Conservation (phyloP, 148 eudicot genomes). For the Chenopodium quinoa region DNA sequence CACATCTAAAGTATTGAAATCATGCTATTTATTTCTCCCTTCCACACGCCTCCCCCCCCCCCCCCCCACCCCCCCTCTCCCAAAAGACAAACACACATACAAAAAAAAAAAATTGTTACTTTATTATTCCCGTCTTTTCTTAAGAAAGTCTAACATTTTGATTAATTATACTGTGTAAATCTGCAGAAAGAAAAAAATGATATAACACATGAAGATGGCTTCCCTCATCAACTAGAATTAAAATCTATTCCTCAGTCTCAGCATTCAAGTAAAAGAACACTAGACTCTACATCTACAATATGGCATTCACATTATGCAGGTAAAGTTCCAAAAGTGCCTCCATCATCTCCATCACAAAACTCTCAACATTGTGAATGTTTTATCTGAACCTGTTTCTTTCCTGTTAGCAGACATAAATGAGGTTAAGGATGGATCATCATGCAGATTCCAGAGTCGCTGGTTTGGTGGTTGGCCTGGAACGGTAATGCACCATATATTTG, state of each 20-base stretch:
- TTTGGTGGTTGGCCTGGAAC: slow-evolving; percentile 65
- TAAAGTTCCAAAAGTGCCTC: slow-evolving; percentile 2
- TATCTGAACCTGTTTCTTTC: slow-evolving; percentile 21
- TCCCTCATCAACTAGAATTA: slow-evolving; percentile 17
- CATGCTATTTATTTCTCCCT: too few species aligned
- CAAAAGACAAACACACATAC: too few species aligned
- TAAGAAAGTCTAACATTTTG: background rate
- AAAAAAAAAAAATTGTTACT: background rate
- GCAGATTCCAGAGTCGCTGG: slow-evolving; percentile 65
- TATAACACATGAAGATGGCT: slow-evolving; percentile 16
- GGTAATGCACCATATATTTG: slow-evolving; percentile 30
- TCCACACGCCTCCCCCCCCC: too few species aligned
- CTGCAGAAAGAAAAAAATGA: slow-evolving; percentile 31
- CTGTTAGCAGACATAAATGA: slow-evolving; percentile 33
- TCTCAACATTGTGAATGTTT: slow-evolving; percentile 9
- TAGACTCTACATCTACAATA: slow-evolving; percentile 10
- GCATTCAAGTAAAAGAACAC: slow-evolving; percentile 17
- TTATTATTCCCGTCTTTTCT: background rate
- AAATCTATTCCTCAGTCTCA: slow-evolving; percentile 20
- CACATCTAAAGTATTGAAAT: background rate
- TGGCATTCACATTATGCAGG: slow-evolving; percentile 3
- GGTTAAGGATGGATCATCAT: slow-evolving; percentile 21
- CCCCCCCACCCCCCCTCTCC: too few species aligned
- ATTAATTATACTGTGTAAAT: slow-evolving; percentile 13
- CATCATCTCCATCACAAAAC: background rate